Base-by-base conservation (phyloP, 2,329 filamentous ascomycete species). In the Trichophyton schoenleinii region DNA sequence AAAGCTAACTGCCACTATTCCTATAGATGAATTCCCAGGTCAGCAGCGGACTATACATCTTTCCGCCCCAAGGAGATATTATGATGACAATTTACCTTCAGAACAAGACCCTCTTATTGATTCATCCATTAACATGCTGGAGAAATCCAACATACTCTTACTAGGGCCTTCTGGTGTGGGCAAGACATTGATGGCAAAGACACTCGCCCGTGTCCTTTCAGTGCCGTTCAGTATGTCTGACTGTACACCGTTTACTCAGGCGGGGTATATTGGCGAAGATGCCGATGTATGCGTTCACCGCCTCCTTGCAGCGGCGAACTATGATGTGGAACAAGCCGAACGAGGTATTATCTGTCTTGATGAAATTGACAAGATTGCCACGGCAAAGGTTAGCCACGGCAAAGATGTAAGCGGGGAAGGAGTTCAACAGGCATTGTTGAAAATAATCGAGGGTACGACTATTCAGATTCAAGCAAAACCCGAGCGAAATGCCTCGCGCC, bases 291-390 rank as follows among this genome's bases (percentile, higher is more conserved):
- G 92, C 68, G 90, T 99, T 46, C 90, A 96, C 70, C 83, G 94
- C 52, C 80, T 99, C 28, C 80, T 99, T 8, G 88, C 95, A 61
- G 91, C 95, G 63, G 86, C 92, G 7, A 92, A 95, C 71, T 95
- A 95, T 73, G 88, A 95, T 67, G 83, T 94, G 31, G 84, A 85
- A 62, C 85, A 87, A 60, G 87, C 91, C 6, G 92, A 99, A 71
- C 84, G 89, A 60, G 94, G 94, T 3, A 97, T 99, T 61, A 90
- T 99, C 55, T 94, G 95, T 61, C 80, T 99, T 20, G 94, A 99
- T 68, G 94, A 99, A 75, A 90, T 99, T 61, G 94, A 99, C 78
- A 99, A 99, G 76, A 91, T 97, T 62, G 91, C 94, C 1, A 89
- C 88, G 42, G 85, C 89, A 28, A 92, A 94, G 71, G 87, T 91